These are phyloP conservation scores for Arabidopsis lyrata DNA, from an alignment of 441 rosid genomes.

Conservation along the genomic window DNA sequence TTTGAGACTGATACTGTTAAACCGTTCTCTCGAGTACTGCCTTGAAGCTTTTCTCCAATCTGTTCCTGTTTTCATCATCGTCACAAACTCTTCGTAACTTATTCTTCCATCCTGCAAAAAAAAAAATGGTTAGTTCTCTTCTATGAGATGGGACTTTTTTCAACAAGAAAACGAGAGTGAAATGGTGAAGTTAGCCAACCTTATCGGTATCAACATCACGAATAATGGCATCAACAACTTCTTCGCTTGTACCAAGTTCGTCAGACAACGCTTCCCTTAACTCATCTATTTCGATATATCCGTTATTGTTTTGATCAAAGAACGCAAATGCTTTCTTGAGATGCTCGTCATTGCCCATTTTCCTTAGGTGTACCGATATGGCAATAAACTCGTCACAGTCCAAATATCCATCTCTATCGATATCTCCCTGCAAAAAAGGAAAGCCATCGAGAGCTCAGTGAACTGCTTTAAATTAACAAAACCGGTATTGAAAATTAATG, in stretches of 20 bases:
- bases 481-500: background rate
- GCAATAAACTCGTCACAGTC: conserved; percentile 76
- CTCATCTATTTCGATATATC: conserved; percentile 73
- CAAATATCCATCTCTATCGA: conserved; percentile 64
- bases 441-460: conserved; percentile 9
- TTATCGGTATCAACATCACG: conserved; percentile 80
- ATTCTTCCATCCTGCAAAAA: conserved; percentile 63
- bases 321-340: conserved; percentile 70
- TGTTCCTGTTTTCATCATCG: conserved; percentile 79
- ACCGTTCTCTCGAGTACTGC: conserved; percentile 69
- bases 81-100: conserved; percentile 67
- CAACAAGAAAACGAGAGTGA: background rate
- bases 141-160: background rate
- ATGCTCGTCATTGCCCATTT: conserved; percentile 77
- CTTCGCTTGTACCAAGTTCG: conserved; percentile 70
- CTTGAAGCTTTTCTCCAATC: conserved; percentile 80
- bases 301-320: conserved; percentile 61
- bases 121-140: conserved; percentile 4
- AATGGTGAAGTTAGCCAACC: conserved; percentile 45
- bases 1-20: conserved; percentile 66
- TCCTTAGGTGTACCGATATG: conserved; percentile 72
- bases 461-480: conserved; percentile 16
- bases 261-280: conserved; percentile 65
- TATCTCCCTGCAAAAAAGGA: conserved; percentile 60
- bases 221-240: conserved; percentile 71